These are phyloP conservation scores for Orbilia ellipsospora DNA, from an alignment of 2,329 filamentous ascomycete species.

Conservation along the genomic window DNA sequence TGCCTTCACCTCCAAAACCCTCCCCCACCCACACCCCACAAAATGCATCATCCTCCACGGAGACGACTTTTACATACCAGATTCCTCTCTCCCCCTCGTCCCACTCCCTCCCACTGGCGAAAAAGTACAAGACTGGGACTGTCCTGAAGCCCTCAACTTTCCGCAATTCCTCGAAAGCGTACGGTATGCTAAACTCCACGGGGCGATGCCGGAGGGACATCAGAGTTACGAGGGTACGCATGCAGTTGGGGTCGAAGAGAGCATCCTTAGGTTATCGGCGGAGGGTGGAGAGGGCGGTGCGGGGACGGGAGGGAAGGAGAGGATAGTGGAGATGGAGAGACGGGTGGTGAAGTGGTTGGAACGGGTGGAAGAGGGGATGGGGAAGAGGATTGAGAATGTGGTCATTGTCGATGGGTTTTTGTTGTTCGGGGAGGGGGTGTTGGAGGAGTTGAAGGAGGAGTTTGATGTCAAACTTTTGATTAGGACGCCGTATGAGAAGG, in stretches of 20 bases:
- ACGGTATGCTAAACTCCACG: slow-evolving; percentile 75
- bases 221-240: slow-evolving; percentile 41
- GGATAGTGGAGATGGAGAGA: slow-evolving; percentile 61
- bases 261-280: slow-evolving; percentile 17
- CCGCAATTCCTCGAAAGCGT: slow-evolving; percentile 75
- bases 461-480: slow-evolving; percentile 58
- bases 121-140: slow-evolving; percentile 89
- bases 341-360: slow-evolving; percentile 58
- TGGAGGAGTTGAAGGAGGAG: slow-evolving; percentile 50
- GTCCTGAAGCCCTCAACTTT: slow-evolving; percentile 79
- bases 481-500: slow-evolving; percentile 56
- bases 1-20: slow-evolving; percentile 69
- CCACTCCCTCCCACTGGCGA: slow-evolving; percentile 65
- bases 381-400: slow-evolving; percentile 45
- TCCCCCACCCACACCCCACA: slow-evolving; percentile 57
- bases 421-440: slow-evolving; percentile 56
- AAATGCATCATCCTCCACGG: slow-evolving; percentile 86
- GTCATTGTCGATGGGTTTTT: slow-evolving; percentile 58
- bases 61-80: slow-evolving; percentile 93
- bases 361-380: slow-evolving; percentile 58
- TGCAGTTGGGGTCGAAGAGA: slow-evolving; percentile 49
- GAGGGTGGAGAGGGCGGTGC: slow-evolving; percentile 59
- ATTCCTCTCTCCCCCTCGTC: slow-evolving; percentile 68
- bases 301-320: slow-evolving; percentile 20
- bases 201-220: slow-evolving; percentile 62